Evolutionary conservation across 116 monocot genomes (phyloP).

Genomic region (Dioscorea cayenensis): DNA sequence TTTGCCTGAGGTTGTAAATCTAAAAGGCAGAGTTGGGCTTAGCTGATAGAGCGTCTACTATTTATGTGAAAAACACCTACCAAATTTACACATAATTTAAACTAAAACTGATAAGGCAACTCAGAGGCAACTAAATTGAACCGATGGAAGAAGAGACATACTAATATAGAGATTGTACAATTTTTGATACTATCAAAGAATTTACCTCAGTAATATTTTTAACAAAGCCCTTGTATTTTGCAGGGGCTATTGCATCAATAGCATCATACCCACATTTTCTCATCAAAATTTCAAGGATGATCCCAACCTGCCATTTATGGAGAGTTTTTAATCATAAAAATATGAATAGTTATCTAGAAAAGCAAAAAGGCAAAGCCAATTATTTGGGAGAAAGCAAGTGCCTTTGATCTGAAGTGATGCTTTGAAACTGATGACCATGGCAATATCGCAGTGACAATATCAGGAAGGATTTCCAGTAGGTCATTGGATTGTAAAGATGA

Average conservation of each 20-base stretch:
- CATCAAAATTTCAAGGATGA: slow-evolving; percentile 81
- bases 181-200: background rate
- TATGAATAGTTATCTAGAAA: slow-evolving; percentile 2
- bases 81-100: too few species aligned
- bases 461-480: slow-evolving; percentile 49
- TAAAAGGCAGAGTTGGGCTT: too few species aligned
- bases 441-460: slow-evolving; percentile 59
- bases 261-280: slow-evolving; percentile 75
- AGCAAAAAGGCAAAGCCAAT: background rate
- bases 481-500: slow-evolving; percentile 47
- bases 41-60: too few species aligned
- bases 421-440: slow-evolving; percentile 89
- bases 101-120: background rate
- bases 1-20: too few species aligned
- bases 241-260: slow-evolving; percentile 36
- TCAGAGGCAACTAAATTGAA: background rate
- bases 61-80: too few species aligned
- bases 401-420: slow-evolving; percentile 92
- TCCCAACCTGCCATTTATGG: slow-evolving; percentile 41
- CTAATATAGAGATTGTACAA: background rate
- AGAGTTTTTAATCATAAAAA: slow-evolving; percentile 4
- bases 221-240: slow-evolving; percentile 60
- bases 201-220: slow-evolving; percentile 57
- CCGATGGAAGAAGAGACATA: background rate
- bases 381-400: slow-evolving; percentile 7